These are phyloP conservation scores for Karstenula rhodostoma DNA, from an alignment of 2,329 filamentous ascomycete species.

Conservation along the genomic window DNA sequence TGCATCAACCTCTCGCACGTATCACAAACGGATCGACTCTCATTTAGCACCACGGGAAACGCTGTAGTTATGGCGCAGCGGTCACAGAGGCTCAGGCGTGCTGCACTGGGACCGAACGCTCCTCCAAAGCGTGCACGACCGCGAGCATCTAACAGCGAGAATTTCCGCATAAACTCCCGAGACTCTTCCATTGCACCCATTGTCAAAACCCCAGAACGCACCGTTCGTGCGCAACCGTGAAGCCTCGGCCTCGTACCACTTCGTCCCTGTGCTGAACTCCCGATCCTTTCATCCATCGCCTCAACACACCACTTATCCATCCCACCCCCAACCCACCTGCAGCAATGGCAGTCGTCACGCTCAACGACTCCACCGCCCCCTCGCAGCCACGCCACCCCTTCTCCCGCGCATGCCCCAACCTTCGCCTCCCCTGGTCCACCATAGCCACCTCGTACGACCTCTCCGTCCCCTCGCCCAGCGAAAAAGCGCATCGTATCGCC, in stretches of 20 bases:
- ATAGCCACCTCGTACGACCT: constrained; percentile 23
- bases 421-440: constrained; percentile 20
- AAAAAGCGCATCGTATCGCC: constrained; percentile 20
- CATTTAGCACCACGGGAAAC: not conserved
- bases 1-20: not conserved
- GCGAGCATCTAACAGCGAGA: no score
- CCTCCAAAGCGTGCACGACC: not conserved
- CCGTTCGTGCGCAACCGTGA: no score
- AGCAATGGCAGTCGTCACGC: constrained; percentile 25
- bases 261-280: no score
- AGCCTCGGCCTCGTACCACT: not conserved
- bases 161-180: no score
- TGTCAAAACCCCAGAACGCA: no score
- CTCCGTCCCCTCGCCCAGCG: constrained; percentile 3
- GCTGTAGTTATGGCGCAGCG: not conserved
- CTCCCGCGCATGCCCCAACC: constrained; percentile 22
- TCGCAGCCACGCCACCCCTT: not conserved
- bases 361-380: constrained; percentile 17
- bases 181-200: no score
- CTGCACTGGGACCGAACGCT: not conserved
- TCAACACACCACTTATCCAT: not conserved
- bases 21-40: not conserved
- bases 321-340: not conserved
- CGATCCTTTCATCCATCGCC: not conserved
- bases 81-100: not conserved